A percentile compares a stretch with the other conserved stretches of the same genome.
Conservation (phyloP, 2,329 filamentous ascomycete genomes). For the Bipolaris sorokiniana region DNA sequence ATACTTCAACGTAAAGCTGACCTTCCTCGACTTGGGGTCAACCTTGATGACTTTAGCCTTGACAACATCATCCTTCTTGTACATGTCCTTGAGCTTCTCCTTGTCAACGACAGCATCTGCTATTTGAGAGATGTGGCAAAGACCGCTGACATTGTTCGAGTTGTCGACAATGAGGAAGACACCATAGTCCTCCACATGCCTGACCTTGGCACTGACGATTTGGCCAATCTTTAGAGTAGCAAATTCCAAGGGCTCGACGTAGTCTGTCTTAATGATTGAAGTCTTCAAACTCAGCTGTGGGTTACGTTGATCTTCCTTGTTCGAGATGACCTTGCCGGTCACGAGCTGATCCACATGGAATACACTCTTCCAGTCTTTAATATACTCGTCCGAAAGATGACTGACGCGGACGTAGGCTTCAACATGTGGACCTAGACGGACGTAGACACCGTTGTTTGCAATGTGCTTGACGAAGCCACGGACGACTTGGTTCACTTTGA, state of each 20-base stretch:
- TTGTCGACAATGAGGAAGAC: constrained; percentile 91
- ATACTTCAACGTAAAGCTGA: constrained; percentile 91
- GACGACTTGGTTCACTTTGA: constrained; percentile 78
- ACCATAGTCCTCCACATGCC: constrained; percentile 93
- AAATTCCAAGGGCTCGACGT: constrained; percentile 73
- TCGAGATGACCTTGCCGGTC: constrained; percentile 78
- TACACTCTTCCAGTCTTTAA: constrained; percentile 94
- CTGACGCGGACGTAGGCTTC: constrained; percentile 83
- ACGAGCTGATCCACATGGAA: constrained; percentile 91
- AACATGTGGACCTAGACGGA: constrained; percentile 80
- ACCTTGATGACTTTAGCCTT: constrained; percentile 88
- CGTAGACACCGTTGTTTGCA: constrained; percentile 85
- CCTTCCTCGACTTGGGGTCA: constrained; percentile 73
- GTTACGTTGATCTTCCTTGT: constrained; percentile 72
- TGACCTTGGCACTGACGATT: constrained; percentile 84
- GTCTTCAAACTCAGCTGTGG: constrained; percentile 87
- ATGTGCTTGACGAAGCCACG: constrained; percentile 93
- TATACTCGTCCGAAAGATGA: constrained; percentile 85
- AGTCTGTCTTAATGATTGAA: constrained; percentile 81
- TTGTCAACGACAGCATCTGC: constrained; percentile 82
- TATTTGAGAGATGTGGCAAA: constrained; percentile 92
- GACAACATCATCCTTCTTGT: constrained; percentile 88
- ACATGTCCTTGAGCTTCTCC: constrained; percentile 87
- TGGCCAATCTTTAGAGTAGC: constrained; percentile 80
- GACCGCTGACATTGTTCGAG: constrained; percentile 85